Conservation (phyloP, 2,329 filamentous ascomycete species). For the Aspergillus terreus region DNA sequence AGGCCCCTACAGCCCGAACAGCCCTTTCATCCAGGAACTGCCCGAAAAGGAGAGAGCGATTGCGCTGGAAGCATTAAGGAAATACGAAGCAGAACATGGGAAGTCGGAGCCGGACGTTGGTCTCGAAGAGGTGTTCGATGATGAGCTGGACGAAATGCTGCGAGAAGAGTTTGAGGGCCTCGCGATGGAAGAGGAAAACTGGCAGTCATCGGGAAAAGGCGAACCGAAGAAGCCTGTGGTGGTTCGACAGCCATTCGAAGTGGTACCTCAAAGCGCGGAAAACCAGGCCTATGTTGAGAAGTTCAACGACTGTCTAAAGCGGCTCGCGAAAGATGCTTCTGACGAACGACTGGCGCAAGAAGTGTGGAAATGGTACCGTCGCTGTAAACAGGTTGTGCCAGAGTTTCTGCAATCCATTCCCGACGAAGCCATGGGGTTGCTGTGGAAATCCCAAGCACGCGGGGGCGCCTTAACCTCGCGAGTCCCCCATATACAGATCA, state of each 20-base stretch:
- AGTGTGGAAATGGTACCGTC: constrained; percentile 50
- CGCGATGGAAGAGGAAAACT: constrained; percentile 35
- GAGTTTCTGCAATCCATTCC: constrained; percentile 56
- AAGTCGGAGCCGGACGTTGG: constrained; percentile 20
- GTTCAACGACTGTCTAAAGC: constrained; percentile 38
- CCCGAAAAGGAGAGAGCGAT: constrained; percentile 40
- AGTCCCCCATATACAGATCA: constrained; percentile 58
- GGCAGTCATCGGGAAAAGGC: constrained; percentile 24
- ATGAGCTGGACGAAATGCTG: constrained; percentile 40
- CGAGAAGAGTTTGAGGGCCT: constrained; percentile 36
- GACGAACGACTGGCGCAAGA: constrained; percentile 31
- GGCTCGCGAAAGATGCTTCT: constrained; percentile 24
- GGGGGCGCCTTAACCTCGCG: constrained; percentile 42
- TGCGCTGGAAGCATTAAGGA: constrained; percentile 40
- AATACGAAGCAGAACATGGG: constrained; percentile 37
- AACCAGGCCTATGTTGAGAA: constrained; percentile 37
- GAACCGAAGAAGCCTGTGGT: constrained; percentile 12
- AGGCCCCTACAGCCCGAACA: constrained; percentile 42
- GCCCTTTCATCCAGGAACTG: constrained; percentile 41
- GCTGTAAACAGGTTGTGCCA: constrained; percentile 46
- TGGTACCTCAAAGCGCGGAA: constrained; percentile 29
- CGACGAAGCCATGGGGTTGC: constrained; percentile 56
- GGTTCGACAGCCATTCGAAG: constrained; percentile 25
- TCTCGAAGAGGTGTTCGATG: constrained; percentile 37
- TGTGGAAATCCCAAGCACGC: constrained; percentile 60